A percentile compares a stretch with the other conserved stretches of the same genome.
phyloP scores from a whole-genome alignment of 2,329 filamentous ascomycete genomes.

The Amesomyces nigricolor region DNA sequence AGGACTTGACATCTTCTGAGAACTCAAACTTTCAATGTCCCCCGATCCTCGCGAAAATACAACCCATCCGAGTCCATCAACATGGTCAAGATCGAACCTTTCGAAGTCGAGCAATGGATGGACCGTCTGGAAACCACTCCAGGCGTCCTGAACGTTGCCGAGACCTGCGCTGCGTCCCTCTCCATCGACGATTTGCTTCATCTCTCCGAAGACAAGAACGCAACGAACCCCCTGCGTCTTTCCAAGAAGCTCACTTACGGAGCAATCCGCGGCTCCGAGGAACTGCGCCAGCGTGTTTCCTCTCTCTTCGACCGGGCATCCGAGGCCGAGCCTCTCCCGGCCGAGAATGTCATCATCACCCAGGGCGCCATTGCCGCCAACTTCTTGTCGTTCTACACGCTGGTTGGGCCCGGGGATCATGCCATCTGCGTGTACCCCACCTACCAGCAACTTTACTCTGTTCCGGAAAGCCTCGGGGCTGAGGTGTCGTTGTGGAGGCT shows the following conservation, averaged over 20 bases:
- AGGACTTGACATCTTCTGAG: too few species aligned
- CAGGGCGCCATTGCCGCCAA: conserved; percentile 82
- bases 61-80: conserved; percentile 1
- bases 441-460: conserved; percentile 76
- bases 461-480: conserved; percentile 69
- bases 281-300: conserved; percentile 59
- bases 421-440: conserved; percentile 83
- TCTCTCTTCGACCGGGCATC: conserved; percentile 53
- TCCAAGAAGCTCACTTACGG: conserved; percentile 65
- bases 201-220: conserved; percentile 50
- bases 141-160: conserved; percentile 63
- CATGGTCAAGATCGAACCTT: conserved; percentile 49
- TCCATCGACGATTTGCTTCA: conserved; percentile 61
- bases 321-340: conserved; percentile 36
- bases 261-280: conserved; percentile 60
- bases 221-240: conserved; percentile 41
- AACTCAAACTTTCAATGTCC: too few species aligned
- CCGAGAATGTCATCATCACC: conserved; percentile 67
- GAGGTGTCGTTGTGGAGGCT: conserved; percentile 74
- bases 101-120: conserved; percentile 70
- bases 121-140: conserved; percentile 53
- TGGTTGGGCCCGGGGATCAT: conserved; percentile 70
- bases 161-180: conserved; percentile 71
- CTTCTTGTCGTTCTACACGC: conserved; percentile 67
- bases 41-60: too few species aligned